Evolutionary conservation across 345 rosid species (phyloP).

Genomic region (Hibiscus tridactylites): DNA sequence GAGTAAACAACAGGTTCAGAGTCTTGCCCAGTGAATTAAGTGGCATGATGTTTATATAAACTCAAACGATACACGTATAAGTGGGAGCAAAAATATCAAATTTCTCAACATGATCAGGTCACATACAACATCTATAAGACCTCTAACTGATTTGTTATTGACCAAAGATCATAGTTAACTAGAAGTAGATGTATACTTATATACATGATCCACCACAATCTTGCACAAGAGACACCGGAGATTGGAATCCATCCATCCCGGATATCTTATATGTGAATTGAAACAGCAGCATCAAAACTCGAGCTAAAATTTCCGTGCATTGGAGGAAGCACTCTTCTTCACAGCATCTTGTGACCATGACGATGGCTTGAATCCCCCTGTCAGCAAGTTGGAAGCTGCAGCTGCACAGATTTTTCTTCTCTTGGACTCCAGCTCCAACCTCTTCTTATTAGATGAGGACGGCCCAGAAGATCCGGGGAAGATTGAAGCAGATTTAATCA

Average conservation of each 20-base stretch:
- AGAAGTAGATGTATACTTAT: background rate
- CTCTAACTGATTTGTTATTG: background rate
- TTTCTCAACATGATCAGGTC: background rate
- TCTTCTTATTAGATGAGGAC: conserved; percentile 36
- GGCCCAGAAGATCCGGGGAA: conserved; percentile 44
- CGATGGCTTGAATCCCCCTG: conserved; percentile 63
- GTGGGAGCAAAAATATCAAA: background rate
- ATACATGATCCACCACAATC: background rate
- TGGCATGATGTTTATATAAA: background rate
- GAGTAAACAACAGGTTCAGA: too few species aligned
- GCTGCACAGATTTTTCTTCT: conserved; percentile 68
- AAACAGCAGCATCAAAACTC: background rate
- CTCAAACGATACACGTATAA: background rate
- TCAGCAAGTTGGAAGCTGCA: conserved; percentile 51
- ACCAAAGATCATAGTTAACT: background rate
- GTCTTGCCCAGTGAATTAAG: too few species aligned
- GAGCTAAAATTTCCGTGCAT: conserved; percentile 26
- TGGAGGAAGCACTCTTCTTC: conserved; percentile 23
- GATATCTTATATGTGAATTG: background rate
- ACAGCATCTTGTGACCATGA: conserved; percentile 37
- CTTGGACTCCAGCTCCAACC: conserved; percentile 63
- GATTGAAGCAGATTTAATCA: conserved; percentile 58
- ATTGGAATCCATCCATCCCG: background rate
- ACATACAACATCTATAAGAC: background rate
- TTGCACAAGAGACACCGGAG: background rate